Evolutionary conservation across 2,329 filamentous ascomycete species (phyloP), one percentile per base, ranked within the genome.

Genomic region (Sclerotiophoma versabilis): DNA sequence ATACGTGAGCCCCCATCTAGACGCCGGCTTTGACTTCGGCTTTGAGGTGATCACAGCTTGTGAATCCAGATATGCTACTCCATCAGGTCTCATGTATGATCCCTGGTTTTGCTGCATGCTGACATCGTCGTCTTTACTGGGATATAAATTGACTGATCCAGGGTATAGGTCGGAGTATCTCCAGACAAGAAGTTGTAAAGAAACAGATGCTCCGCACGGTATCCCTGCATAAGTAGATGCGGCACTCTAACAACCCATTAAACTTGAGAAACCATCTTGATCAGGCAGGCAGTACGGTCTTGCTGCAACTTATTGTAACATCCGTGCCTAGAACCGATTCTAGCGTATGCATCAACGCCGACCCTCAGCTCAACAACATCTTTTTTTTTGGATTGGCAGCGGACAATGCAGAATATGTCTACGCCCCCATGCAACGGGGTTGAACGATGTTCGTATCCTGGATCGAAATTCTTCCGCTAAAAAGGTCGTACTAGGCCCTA

Each of bases 141-240:
- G 39, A 39, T 41, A 23, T 45, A 54, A 27, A 54, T 54, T 54
- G 41, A 23, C 1, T 30, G 27, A 17, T 6, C 11, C 39, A 32
- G 33, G 25, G 14, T 39, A 9, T 10, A 22, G 17, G 25, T 30
- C 44, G 51, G 45, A 33, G 33, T 9, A 20, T n/a, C 11, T 39
- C 45, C 39, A 54, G 34, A 36, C 14, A 41, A 49, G 46, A 38
- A 49, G 39, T 22, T 34, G 44, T 38, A 14, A 41, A 23, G 15
- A 39, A 9, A 8, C 20, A 41, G 27, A 39, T 44, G 27, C 34
- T 32, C 48, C 26, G 48, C 33, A 19, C 20, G 11, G 14, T 7
- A 45, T 27, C 26, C 45, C 15, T 34, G 39, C 23, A 17, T 44
- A 15, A 20, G 7, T 17, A 12, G 1, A 20, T 5, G 12, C 34